Conservation (phyloP, 2,329 filamentous ascomycete species). For the Colletotrichum echinochloae region DNA sequence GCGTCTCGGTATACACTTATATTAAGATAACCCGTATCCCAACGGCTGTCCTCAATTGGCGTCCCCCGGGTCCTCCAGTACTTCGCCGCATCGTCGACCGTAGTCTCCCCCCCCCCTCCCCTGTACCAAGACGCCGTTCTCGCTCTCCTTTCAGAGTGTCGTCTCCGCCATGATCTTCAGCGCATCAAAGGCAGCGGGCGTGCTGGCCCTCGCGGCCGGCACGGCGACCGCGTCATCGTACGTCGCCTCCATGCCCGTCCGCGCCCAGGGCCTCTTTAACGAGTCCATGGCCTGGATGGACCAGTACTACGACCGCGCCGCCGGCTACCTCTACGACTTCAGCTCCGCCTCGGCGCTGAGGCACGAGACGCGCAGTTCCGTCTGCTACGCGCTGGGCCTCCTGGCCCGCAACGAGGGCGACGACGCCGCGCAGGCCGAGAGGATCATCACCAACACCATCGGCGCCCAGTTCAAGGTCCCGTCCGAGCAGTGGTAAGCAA, state of each 20-base stretch:
- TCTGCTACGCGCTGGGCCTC: slow-evolving; percentile 70
- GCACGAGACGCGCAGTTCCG: slow-evolving; percentile 68
- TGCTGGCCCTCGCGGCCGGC: slow-evolving; percentile 26
- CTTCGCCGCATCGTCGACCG: slow-evolving; percentile 1
- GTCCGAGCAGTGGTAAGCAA: slow-evolving; percentile 64
- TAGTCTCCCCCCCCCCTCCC: neutral
- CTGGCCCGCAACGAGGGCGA: slow-evolving; percentile 64
- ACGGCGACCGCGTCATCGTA: slow-evolving; percentile 36
- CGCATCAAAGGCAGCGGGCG: slow-evolving; percentile 25
- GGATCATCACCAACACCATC: slow-evolving; percentile 67
- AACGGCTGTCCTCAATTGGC: neutral
- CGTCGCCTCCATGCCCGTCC: slow-evolving; percentile 41
- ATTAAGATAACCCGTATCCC: slow-evolving; percentile 6
- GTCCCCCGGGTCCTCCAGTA: neutral
- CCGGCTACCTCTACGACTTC: slow-evolving; percentile 66
- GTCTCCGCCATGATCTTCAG: slow-evolving; percentile 27
- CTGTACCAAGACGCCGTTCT: neutral
- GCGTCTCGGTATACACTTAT: slow-evolving; percentile 2
- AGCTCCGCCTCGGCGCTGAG: slow-evolving; percentile 57
- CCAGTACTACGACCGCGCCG: slow-evolving; percentile 62
- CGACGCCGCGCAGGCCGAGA: slow-evolving; percentile 63
- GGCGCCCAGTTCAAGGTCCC: slow-evolving; percentile 63
- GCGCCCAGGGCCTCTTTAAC: slow-evolving; percentile 56
- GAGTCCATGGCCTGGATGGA: slow-evolving; percentile 69
- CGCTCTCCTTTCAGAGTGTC: neutral